phyloP scores from a whole-genome alignment of 73 alveolate species.

The Tetrahymena elliotti region DNA sequence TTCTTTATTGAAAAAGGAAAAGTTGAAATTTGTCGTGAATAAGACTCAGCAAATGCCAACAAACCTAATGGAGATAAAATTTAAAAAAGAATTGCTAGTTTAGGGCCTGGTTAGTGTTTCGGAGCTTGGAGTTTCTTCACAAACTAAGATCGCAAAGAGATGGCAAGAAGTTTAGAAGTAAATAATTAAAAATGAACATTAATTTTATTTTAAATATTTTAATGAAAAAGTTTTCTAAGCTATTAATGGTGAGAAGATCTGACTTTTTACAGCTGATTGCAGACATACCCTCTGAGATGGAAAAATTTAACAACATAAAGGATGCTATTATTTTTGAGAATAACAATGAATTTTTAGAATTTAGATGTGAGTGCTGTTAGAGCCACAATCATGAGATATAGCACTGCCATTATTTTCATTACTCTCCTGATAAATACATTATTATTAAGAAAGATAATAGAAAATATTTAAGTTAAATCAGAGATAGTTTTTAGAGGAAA shows the following conservation, averaged over 20 bases:
- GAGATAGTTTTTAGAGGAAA: not conserved
- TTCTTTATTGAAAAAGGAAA: not conserved
- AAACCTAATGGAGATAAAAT: not conserved
- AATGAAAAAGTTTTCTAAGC: not conserved
- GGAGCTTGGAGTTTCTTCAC: not conserved
- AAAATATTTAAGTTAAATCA: not conserved
- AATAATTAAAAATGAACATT: not conserved
- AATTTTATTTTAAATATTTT: not conserved
- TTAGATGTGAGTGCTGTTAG: not conserved
- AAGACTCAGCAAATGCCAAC: not conserved
- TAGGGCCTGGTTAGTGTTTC: not conserved
- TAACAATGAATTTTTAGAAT: not conserved
- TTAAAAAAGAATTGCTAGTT: not conserved
- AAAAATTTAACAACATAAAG: not conserved
- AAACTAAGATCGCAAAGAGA: not conserved
- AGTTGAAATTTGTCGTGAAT: not conserved
- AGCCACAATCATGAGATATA: not conserved
- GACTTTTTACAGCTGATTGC: not conserved
- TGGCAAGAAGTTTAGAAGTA: not conserved
- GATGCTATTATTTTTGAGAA: not conserved
- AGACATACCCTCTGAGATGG: not conserved
- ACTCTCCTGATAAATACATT: not conserved
- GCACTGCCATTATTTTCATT: not conserved
- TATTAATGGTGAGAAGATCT: not conserved
- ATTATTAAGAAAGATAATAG: not conserved